phyloP scores from a whole-genome alignment of 768 basidiomycete genomes.

The Suillus spraguei region DNA sequence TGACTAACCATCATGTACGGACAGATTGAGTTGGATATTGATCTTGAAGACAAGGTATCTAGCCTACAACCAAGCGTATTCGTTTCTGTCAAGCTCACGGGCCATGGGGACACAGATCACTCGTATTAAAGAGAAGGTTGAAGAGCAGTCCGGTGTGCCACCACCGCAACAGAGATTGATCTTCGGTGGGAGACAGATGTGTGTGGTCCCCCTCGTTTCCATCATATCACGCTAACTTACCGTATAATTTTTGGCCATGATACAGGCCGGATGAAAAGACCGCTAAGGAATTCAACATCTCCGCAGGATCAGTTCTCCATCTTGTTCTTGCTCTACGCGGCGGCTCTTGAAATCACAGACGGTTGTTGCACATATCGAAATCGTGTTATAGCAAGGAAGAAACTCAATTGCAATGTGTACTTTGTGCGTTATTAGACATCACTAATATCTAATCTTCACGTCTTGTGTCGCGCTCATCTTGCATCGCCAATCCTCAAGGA shows the following conservation, averaged over 20 bases:
- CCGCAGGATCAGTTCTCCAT: conserved; percentile 87
- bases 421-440: conserved; percentile 24
- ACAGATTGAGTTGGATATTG: conserved; percentile 95
- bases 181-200: conserved; percentile 93
- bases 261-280: conserved; percentile 89
- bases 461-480: not conserved
- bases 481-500: not conserved
- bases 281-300: conserved; percentile 80
- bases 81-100: conserved; percentile 8
- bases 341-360: conserved; percentile 50
- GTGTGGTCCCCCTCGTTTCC: conserved; percentile 28
- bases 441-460: conserved; percentile 5
- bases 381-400: conserved; percentile 11
- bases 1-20: conserved; percentile 13
- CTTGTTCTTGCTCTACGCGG: conserved; percentile 95
- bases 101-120: conserved; percentile 58
- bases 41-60: conserved; percentile 80
- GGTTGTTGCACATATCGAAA: not conserved
- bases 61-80: not conserved
- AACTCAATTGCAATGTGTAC: conserved; percentile 3
- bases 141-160: conserved; percentile 97
- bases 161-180: conserved; percentile 95
- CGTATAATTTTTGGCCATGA: conserved; percentile 9
- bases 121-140: conserved; percentile 96
- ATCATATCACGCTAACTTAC: not conserved